Evolutionary conservation across 2,329 filamentous ascomycete species (phyloP).

Genomic region (Sporothrix schenckii): DNA sequence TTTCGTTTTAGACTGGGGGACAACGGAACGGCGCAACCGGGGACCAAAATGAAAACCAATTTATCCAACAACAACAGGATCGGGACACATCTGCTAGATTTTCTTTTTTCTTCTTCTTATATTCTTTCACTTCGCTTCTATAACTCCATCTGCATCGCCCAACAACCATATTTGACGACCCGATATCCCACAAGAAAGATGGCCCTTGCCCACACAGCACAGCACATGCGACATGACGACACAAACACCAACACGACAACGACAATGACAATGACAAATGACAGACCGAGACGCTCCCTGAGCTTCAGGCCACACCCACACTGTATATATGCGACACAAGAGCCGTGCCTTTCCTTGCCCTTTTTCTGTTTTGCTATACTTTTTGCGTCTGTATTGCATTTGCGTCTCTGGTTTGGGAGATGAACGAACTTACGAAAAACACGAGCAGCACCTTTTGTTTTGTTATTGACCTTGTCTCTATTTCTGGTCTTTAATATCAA

Average conservation of each 20-base stretch:
- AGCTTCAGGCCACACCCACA: background rate
- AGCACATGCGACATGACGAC: slow-evolving; percentile 18
- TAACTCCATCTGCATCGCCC: background rate
- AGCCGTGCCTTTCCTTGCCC: background rate
- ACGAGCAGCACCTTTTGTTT: background rate
- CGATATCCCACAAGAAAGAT: background rate
- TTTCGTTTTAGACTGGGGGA: background rate
- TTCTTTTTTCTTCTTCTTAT: slow-evolving; percentile 10
- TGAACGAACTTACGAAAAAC: slow-evolving; percentile 16
- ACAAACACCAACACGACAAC: background rate
- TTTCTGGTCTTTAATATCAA: no score
- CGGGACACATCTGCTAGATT: slow-evolving; percentile 19
- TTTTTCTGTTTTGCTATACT: no score
- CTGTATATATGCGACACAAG: background rate
- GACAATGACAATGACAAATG: no score
- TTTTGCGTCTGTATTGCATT: background rate
- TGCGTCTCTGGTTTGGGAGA: background rate
- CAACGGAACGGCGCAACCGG: slow-evolving; percentile 3
- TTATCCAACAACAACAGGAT: slow-evolving; percentile 23
- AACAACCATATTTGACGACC: background rate
- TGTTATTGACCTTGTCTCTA: background rate
- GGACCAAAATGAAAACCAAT: background rate
- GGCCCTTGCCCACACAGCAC: background rate
- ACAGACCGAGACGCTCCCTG: background rate
- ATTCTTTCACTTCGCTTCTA: slow-evolving; percentile 2